Percentiles rank a stretch among this genome's conserved stretches.
Conservation (phyloP, 352 stramenopile genomes). For the Pythium periplocum region DNA sequence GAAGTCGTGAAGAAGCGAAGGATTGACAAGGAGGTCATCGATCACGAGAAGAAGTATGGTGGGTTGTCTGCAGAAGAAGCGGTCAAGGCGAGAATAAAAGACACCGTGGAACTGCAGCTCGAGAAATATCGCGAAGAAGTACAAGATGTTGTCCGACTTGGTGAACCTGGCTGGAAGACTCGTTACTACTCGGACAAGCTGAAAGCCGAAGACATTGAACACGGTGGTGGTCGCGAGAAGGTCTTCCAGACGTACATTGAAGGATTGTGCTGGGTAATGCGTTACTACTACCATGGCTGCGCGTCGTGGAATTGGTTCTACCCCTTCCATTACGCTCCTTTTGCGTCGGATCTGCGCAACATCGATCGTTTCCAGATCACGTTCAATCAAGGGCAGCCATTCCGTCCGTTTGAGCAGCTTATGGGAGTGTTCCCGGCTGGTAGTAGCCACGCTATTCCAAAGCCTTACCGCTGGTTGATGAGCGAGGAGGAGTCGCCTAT, state of each 20-base stretch:
- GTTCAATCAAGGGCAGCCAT: slow-evolving; percentile 94
- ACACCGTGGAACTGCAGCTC: slow-evolving; percentile 66
- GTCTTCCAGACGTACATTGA: slow-evolving; percentile 97
- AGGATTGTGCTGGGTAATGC: slow-evolving; percentile 98
- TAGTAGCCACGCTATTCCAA: slow-evolving; percentile 92
- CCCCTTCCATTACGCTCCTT: slow-evolving; percentile 98
- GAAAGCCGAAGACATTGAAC: slow-evolving; percentile 82
- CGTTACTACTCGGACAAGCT: slow-evolving; percentile 87
- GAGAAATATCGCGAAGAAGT: slow-evolving; percentile 83
- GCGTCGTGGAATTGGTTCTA: slow-evolving; percentile 99
- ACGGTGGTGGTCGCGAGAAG: slow-evolving; percentile 81
- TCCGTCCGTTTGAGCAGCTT: slow-evolving; percentile 97
- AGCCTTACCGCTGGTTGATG: slow-evolving; percentile 95
- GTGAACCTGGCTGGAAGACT: slow-evolving; percentile 96
- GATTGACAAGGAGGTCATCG: slow-evolving; percentile 60
- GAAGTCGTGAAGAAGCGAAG: slow-evolving; percentile 77
- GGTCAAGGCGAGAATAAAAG: slow-evolving; percentile 79
- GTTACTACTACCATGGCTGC: slow-evolving; percentile 99
- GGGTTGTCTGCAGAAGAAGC: slow-evolving; percentile 58
- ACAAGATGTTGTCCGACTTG: slow-evolving; percentile 92
- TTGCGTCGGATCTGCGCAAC: slow-evolving; percentile 90
- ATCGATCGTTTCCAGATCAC: slow-evolving; percentile 87
- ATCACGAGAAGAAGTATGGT: slow-evolving; percentile 65
- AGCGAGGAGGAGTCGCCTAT: slow-evolving; percentile 93
- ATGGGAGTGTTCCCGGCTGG: slow-evolving; percentile 97